A percentile compares a stretch with the other conserved stretches of the same genome.
Evolutionary conservation across 2,329 filamentous ascomycete species (phyloP).

Genomic region (Colletotrichum tanaceti): DNA sequence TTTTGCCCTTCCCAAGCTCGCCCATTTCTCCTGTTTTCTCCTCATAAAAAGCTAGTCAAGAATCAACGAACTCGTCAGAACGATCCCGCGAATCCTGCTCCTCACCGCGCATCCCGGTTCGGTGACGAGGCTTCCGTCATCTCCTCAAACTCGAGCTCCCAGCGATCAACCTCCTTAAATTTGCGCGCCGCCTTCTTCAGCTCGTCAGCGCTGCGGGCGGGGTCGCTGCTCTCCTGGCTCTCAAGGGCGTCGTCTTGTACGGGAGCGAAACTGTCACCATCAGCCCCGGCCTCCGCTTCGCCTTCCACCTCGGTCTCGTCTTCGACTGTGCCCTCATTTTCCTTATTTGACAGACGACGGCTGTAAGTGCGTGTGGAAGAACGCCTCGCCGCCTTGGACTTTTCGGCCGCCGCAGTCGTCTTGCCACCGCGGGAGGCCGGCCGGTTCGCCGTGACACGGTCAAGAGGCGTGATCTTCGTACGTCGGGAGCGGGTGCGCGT

Average conservation of each 20-base stretch:
- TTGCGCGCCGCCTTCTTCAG: constrained; percentile 70
- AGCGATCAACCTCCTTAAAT: constrained; percentile 76
- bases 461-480: constrained; percentile 47
- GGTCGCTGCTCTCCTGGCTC: constrained; percentile 42
- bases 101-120: constrained; percentile 58
- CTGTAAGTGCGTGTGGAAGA: constrained; percentile 60
- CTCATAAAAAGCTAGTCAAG: background rate
- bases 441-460: constrained; percentile 45
- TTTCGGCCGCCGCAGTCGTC: constrained; percentile 38
- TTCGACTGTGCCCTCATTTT: constrained; percentile 58
- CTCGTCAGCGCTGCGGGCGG: constrained; percentile 59
- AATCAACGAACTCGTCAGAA: constrained; percentile 11
- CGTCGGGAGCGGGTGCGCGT: constrained; percentile 52
- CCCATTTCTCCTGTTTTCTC: background rate
- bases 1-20: constrained; percentile 1
- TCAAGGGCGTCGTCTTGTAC: constrained; percentile 59
- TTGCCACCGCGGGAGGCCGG: constrained; percentile 43
- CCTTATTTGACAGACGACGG: constrained; percentile 66
- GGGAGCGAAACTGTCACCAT: constrained; percentile 52
- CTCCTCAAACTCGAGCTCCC: constrained; percentile 76
- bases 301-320: constrained; percentile 51
- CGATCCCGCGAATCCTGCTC: background rate
- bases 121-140: constrained; percentile 68
- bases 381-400: constrained; percentile 41
- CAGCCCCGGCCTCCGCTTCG: constrained; percentile 49